phyloP scores from a whole-genome alignment of 2,329 filamentous ascomycete genomes.

The Fusarium veterinarium region DNA sequence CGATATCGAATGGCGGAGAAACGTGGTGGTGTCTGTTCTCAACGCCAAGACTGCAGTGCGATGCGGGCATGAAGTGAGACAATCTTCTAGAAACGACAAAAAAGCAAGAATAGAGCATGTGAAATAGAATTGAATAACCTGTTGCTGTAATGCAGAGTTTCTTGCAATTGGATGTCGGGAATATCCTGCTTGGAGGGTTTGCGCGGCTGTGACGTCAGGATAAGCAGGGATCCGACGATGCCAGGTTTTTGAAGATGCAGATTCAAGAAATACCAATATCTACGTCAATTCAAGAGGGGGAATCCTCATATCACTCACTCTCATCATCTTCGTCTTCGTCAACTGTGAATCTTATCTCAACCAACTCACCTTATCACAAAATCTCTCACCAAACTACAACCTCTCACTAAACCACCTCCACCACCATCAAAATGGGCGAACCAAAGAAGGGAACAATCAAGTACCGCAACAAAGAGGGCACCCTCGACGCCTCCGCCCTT shows the following conservation, averaged over 20 bases:
- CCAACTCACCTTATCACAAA: not conserved
- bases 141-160: not conserved
- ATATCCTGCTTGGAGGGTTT: constrained; percentile 28
- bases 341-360: not conserved
- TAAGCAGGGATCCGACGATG: constrained; percentile 38
- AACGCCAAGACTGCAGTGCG: not conserved
- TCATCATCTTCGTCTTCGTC: not conserved
- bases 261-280: constrained; percentile 20
- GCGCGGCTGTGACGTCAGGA: constrained; percentile 44
- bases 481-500: constrained; percentile 50
- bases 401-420: not conserved
- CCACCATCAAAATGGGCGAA: constrained; percentile 31
- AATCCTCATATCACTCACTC: not conserved
- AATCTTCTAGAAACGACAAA: not conserved
- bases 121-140: constrained; percentile 1
- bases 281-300: constrained; percentile 28
- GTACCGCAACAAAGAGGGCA: constrained; percentile 51
- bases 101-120: not conserved
- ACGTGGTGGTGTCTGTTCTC: constrained; percentile 30
- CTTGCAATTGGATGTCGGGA: constrained; percentile 12
- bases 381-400: not conserved
- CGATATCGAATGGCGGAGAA: constrained; percentile 7
- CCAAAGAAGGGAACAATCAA: constrained; percentile 46
- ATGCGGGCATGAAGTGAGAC: not conserved
- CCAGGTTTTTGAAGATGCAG: constrained; percentile 39